phyloP scores from a whole-genome alignment of 73 alveolate species.

The Paramecium primaurelia region DNA sequence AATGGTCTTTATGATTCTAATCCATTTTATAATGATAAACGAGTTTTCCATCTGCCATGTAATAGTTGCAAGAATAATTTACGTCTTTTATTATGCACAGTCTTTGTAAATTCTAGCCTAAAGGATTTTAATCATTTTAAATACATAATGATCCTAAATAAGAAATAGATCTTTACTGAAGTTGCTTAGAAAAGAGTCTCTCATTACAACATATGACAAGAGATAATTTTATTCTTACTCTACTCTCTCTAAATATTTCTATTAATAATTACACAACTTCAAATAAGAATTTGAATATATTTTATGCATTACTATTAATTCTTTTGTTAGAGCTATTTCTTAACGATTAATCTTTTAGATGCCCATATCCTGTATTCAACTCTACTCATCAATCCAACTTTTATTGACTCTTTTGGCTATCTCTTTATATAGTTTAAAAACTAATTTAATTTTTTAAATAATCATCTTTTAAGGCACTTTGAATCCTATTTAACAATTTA shows the following conservation, averaged over 20 bases:
- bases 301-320: slow-evolving; percentile 77
- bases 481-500: neutral
- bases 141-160: neutral
- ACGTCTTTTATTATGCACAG: slow-evolving; percentile 32
- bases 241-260: slow-evolving; percentile 52
- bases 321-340: slow-evolving; percentile 74
- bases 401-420: slow-evolving; percentile 76
- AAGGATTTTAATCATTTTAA: neutral
- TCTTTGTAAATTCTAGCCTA: neutral
- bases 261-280: slow-evolving; percentile 69
- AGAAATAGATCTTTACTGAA: neutral
- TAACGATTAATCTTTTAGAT: slow-evolving; percentile 70
- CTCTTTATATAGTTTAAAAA: slow-evolving; percentile 65
- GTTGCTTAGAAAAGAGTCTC: neutral
- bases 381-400: slow-evolving; percentile 91
- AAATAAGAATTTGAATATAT: slow-evolving; percentile 73
- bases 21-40: neutral
- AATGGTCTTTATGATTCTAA: slow-evolving; percentile 43
- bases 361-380: slow-evolving; percentile 78
- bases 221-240: slow-evolving; percentile 45
- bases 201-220: neutral
- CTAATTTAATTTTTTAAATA: slow-evolving; percentile 63
- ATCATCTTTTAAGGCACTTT: slow-evolving; percentile 37
- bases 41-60: slow-evolving; percentile 12
- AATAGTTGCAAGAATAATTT: neutral